Conservation (phyloP, 2,329 filamentous ascomycete species). For the Xenoacremonium recifei region DNA sequence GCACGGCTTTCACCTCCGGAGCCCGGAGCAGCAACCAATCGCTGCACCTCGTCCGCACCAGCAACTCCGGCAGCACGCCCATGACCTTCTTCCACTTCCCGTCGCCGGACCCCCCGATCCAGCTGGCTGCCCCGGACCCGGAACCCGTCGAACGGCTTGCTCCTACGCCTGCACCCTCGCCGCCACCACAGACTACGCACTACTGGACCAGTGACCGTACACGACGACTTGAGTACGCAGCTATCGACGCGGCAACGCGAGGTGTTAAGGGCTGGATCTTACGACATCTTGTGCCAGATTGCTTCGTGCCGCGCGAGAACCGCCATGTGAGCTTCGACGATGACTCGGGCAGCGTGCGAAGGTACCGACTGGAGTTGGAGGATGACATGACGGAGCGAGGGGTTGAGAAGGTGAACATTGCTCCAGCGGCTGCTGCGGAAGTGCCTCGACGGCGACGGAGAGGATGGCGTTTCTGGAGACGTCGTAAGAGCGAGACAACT, state of each 20-base stretch:
- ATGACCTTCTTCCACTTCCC: constrained; percentile 51
- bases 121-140: constrained; percentile 22
- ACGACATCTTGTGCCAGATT: constrained; percentile 58
- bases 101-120: constrained; percentile 36
- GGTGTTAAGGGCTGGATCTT: constrained; percentile 61
- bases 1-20: constrained; percentile 16
- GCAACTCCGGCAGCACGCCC: constrained; percentile 28
- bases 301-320: constrained; percentile 51
- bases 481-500: constrained; percentile 20
- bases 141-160: constrained; percentile 15
- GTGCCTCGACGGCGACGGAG: constrained; percentile 18
- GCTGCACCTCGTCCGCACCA: constrained; percentile 32
- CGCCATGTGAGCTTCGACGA: constrained; percentile 58
- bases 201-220: constrained; percentile 68
- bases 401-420: constrained; percentile 27
- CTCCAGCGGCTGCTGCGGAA: constrained; percentile 1
- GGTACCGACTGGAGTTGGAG: constrained; percentile 60
- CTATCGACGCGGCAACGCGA: constrained; percentile 60
- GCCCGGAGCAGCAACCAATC: constrained; percentile 31
- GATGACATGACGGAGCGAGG: constrained; percentile 31
- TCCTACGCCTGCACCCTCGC: constrained; percentile 30
- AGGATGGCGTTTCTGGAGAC: constrained; percentile 28
- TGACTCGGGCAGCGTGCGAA: constrained; percentile 60
- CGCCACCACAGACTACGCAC: constrained; percentile 59
- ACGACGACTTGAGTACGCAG: constrained; percentile 62